A percentile compares a stretch with the other conserved stretches of the same genome.
These are phyloP conservation scores for Argentina anserina DNA, from an alignment of 306 rosid genomes.

Conservation along the genomic window DNA sequence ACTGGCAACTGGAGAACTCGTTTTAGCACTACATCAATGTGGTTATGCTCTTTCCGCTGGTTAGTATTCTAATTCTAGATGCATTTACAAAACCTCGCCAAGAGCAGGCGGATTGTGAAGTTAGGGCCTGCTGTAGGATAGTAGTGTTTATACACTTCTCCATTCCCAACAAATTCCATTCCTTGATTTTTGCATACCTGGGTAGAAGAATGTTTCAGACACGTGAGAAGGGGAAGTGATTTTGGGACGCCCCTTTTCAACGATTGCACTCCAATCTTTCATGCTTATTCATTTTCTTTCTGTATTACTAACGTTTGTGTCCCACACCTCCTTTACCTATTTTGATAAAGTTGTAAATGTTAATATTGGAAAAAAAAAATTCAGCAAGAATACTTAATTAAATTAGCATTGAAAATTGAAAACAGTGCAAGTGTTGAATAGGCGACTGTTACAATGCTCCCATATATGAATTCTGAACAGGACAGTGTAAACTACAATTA, in stretches of 20 bases:
- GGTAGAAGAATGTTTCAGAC: neutral
- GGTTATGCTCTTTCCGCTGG: slow-evolving; percentile 61
- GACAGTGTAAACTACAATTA: neutral
- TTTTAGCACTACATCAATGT: slow-evolving; percentile 65
- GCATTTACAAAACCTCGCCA: neutral
- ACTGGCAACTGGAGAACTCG: slow-evolving; percentile 77
- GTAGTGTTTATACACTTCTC: neutral
- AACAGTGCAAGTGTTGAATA: neutral
- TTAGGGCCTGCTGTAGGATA: neutral
- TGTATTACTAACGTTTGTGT: neutral
- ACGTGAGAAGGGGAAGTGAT: neutral
- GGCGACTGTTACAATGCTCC: neutral
- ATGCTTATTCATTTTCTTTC: no score
- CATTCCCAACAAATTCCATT: neutral
- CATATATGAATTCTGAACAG: neutral
- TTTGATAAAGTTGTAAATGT: neutral
- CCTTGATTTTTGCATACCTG: neutral
- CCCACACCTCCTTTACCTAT: neutral
- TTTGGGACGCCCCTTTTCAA: neutral
- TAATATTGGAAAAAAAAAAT: neutral
- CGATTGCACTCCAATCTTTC: neutral
- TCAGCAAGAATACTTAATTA: neutral
- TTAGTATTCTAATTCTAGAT: slow-evolving; percentile 29
- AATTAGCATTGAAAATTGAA: neutral
- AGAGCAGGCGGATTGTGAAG: neutral